These are phyloP conservation scores for Diaporthe citriasiana DNA, from an alignment of 2,329 filamentous ascomycete species.

Conservation along the genomic window DNA sequence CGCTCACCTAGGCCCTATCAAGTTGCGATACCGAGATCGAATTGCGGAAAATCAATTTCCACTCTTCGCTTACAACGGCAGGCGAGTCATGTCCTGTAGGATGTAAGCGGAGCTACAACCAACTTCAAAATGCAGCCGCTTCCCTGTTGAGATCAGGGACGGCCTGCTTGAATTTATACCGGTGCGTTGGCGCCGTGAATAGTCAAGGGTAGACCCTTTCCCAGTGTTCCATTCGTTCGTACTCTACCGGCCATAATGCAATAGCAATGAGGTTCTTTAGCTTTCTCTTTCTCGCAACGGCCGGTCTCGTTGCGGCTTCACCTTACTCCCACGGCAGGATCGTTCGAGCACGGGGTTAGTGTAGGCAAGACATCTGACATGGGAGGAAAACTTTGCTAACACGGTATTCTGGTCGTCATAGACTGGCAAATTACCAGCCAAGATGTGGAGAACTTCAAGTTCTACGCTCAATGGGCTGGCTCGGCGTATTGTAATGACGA, in stretches of 20 bases:
- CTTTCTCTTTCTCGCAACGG: conserved; percentile 5
- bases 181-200: not conserved
- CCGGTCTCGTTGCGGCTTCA: conserved; percentile 19
- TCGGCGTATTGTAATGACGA: conserved; percentile 68
- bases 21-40: conserved; percentile 21
- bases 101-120: not conserved
- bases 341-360: conserved; percentile 25
- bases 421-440: conserved; percentile 31
- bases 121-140: not conserved
- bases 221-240: not conserved
- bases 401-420: not conserved
- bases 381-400: not conserved
- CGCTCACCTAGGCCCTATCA: conserved; percentile 30
- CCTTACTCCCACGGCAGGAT: conserved; percentile 18
- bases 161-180: not conserved
- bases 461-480: conserved; percentile 66
- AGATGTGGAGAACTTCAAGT: conserved; percentile 44
- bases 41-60: conserved; percentile 20
- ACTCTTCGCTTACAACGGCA: conserved; percentile 15
- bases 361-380: not conserved
- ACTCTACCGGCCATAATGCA: conserved; percentile 1
- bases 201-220: not conserved
- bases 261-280: conserved; percentile 7
- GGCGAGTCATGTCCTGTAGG: conserved; percentile 12
- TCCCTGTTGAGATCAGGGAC: not conserved